Evolutionary conservation across 164 flowering plant genomes (phyloP).

Genomic region (Cinnamomum chago): DNA sequence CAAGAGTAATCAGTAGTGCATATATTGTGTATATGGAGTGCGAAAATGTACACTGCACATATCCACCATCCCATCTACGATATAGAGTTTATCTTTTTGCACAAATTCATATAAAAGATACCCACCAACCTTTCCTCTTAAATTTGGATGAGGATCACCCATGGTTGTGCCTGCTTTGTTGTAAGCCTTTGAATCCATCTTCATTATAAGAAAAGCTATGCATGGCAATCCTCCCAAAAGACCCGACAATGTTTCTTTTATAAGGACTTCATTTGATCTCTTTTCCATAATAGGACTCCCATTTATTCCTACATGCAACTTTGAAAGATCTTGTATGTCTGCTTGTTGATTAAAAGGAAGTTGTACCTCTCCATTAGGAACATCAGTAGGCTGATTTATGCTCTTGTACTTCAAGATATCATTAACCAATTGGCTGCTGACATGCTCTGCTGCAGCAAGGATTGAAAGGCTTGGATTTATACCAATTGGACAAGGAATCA

Average conservation of each 20-base stretch:
- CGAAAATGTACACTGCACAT: slow-evolving; percentile 38
- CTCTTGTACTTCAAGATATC: too few species aligned
- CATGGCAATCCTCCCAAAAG: slow-evolving; percentile 56
- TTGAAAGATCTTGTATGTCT: too few species aligned
- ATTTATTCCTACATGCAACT: slow-evolving; percentile 10
- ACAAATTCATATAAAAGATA: slow-evolving; percentile 27
- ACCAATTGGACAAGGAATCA: too few species aligned
- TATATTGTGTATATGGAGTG: slow-evolving; percentile 54
- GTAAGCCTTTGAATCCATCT: slow-evolving; percentile 10
- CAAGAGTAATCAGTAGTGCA: slow-evolving; percentile 45
- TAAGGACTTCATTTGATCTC: neutral
- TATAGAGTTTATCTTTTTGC: slow-evolving; percentile 39
- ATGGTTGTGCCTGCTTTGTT: slow-evolving; percentile 5
- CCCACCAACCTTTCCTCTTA: slow-evolving; percentile 49
- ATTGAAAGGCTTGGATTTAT: too few species aligned
- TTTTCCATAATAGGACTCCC: slow-evolving; percentile 14
- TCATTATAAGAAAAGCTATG: slow-evolving; percentile 43
- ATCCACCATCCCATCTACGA: slow-evolving; percentile 50
- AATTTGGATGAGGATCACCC: slow-evolving; percentile 23
- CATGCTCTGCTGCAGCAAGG: too few species aligned
- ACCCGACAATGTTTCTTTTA: slow-evolving; percentile 45
- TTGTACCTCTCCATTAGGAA: too few species aligned
- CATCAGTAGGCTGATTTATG: too few species aligned
- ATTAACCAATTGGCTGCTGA: too few species aligned
- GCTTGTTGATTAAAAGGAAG: too few species aligned